Conservation (phyloP, 805 yeast genomes). For the Starmera amethionina region DNA sequence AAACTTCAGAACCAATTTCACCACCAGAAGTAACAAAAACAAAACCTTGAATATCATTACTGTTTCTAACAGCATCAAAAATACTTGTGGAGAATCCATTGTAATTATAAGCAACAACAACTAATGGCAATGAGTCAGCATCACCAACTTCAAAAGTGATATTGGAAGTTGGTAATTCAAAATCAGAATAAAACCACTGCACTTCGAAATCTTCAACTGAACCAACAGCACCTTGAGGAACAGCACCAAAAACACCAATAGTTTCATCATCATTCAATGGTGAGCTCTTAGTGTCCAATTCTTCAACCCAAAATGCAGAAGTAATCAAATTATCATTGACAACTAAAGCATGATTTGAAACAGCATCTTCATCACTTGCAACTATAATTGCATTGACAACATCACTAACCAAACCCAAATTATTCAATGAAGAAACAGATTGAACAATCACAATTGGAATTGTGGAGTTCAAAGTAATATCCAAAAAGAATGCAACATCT, state of each 20-base stretch:
- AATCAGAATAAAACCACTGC: slow-evolving; percentile 22
- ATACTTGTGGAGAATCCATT: slow-evolving; percentile 33
- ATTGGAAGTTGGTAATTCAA: slow-evolving; percentile 2
- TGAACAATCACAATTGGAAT: slow-evolving; percentile 44
- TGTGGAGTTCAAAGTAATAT: slow-evolving; percentile 24
- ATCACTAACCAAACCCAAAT: slow-evolving; percentile 42
- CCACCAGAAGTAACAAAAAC: slow-evolving; percentile 43
- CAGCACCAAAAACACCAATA: slow-evolving; percentile 10
- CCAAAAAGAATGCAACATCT: slow-evolving; percentile 40
- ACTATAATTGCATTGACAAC: slow-evolving; percentile 39
- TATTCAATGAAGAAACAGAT: slow-evolving; percentile 40
- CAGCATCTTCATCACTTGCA: slow-evolving; percentile 28
- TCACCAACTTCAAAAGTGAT: slow-evolving; percentile 5
- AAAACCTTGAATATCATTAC: slow-evolving; percentile 28
- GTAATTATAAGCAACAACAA: slow-evolving; percentile 32
- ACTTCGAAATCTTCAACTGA: slow-evolving; percentile 35
- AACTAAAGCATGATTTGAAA: slow-evolving; percentile 36
- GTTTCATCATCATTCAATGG: slow-evolving; percentile 12
- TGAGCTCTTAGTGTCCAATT: slow-evolving; percentile 37
- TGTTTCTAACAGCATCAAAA: slow-evolving; percentile 22
- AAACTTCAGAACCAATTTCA: slow-evolving; percentile 29
- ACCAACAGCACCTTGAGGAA: slow-evolving; percentile 43
- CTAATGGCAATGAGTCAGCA: slow-evolving; percentile 20
- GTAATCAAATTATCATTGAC: slow-evolving; percentile 37
- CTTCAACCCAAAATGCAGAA: slow-evolving; percentile 40